Percentiles rank a stretch among this genome's conserved stretches.
These are phyloP conservation scores for Trichoderma asperelloides DNA, from an alignment of 495 filamentous ascomycete species.

Conservation along the genomic window DNA sequence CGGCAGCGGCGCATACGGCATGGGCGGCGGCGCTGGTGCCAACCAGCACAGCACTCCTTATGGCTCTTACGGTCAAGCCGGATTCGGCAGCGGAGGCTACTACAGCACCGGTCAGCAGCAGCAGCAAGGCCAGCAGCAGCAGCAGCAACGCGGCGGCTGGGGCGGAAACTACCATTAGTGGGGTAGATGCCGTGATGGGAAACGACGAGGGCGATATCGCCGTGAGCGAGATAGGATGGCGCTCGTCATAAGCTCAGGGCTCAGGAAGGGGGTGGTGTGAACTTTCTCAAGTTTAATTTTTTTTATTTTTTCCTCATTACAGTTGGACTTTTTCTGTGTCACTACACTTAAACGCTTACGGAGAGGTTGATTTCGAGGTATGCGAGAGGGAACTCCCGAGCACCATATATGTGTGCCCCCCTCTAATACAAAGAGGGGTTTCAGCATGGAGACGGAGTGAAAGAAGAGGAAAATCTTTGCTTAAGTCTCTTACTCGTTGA, in stretches of 20 bases:
- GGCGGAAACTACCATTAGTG: slow-evolving; percentile 59
- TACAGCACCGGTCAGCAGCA: slow-evolving; percentile 38
- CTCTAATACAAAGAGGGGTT: not conserved
- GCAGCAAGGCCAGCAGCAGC: slow-evolving; percentile 32
- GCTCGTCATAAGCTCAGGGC: not conserved
- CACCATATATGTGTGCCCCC: slow-evolving; percentile 1
- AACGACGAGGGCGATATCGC: slow-evolving; percentile 6
- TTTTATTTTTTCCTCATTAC: not conserved
- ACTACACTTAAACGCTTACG: not conserved
- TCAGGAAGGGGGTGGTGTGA: not conserved
- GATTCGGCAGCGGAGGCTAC: slow-evolving; percentile 38
- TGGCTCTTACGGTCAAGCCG: slow-evolving; percentile 49
- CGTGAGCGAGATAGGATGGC: not conserved
- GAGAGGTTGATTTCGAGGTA: slow-evolving; percentile 3
- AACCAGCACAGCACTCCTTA: slow-evolving; percentile 53
- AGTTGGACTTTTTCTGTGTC: not conserved
- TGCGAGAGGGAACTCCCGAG: not conserved
- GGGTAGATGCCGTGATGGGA: slow-evolving; percentile 2
- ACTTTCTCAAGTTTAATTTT: not conserved
- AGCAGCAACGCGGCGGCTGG: slow-evolving; percentile 48
- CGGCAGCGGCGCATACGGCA: slow-evolving; percentile 50
- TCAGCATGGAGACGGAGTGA: not conserved
- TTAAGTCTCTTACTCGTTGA: slow-evolving; percentile 1
- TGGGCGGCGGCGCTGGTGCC: slow-evolving; percentile 54
- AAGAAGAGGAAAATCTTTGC: not conserved